These are phyloP conservation scores for Licmophora abbreviata DNA, from an alignment of 108 stramenopile species.

Conservation along the genomic window DNA sequence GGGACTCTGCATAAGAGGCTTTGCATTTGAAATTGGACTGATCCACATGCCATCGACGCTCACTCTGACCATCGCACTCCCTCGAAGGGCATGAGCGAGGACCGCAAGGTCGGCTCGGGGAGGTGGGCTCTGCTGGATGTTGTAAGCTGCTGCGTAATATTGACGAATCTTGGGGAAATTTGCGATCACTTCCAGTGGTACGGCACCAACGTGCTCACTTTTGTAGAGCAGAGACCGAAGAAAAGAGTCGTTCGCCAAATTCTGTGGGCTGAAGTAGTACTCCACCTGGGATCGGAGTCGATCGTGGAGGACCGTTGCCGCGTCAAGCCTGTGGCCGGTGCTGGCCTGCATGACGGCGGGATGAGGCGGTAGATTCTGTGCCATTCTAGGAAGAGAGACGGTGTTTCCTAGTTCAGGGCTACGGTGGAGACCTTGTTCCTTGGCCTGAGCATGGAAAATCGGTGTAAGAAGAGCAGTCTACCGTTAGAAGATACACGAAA, in stretches of 20 bases:
- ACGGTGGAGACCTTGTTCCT: too few species aligned
- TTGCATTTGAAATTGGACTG: too few species aligned
- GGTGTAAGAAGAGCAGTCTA: too few species aligned
- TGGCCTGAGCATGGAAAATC: too few species aligned
- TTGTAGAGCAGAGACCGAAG: slow-evolving; percentile 31
- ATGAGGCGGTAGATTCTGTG: too few species aligned
- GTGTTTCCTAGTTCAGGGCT: too few species aligned
- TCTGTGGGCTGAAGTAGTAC: slow-evolving; percentile 58
- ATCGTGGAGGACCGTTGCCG: too few species aligned
- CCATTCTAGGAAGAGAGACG: too few species aligned
- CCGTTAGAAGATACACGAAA: too few species aligned
- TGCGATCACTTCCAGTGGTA: slow-evolving; percentile 38
- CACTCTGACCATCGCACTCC: background rate
- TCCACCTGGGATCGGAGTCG: slow-evolving; percentile 42
- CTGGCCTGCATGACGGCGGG: too few species aligned
- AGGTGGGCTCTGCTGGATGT: background rate
- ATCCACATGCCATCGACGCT: background rate
- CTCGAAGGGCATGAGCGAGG: background rate
- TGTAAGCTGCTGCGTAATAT: slow-evolving; percentile 22
- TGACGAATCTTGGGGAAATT: slow-evolving; percentile 52
- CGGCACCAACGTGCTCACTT: slow-evolving; percentile 28
- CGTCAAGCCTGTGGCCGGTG: too few species aligned
- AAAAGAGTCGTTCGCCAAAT: slow-evolving; percentile 41
- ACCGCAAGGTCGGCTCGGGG: background rate
- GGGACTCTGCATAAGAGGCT: too few species aligned